A percentile compares a stretch with the other conserved stretches of the same genome.
These are phyloP conservation scores for Pythium aquatile DNA, from an alignment of 352 stramenopile species.

Conservation along the genomic window DNA sequence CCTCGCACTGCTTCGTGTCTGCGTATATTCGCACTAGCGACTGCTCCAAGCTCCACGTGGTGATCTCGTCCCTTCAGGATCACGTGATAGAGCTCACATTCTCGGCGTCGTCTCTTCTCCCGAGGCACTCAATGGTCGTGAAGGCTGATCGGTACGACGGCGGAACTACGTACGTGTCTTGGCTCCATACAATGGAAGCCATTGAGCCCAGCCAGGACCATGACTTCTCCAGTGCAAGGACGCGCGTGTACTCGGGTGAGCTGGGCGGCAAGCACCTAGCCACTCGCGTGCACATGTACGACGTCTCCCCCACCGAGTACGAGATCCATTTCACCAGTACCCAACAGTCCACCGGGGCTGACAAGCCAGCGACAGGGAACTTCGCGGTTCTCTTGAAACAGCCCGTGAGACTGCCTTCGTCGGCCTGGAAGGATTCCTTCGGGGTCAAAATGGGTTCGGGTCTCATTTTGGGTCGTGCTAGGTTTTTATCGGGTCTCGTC, in stretches of 20 bases:
- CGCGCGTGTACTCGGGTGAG: slow-evolving; percentile 43
- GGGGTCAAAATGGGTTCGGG: too few relatives aligned
- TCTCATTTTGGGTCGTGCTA: too few relatives aligned
- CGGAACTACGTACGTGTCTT: slow-evolving; percentile 28
- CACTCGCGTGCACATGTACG: slow-evolving; percentile 18
- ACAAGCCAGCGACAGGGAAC: too few relatives aligned
- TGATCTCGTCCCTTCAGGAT: slow-evolving; percentile 14
- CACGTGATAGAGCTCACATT: slow-evolving; percentile 19
- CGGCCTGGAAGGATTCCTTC: too few relatives aligned
- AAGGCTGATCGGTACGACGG: slow-evolving; percentile 9
- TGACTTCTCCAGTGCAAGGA: not conserved
- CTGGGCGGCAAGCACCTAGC: not conserved
- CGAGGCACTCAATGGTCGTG: slow-evolving; percentile 30
- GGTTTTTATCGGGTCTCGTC: too few relatives aligned
- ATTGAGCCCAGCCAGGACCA: too few relatives aligned
- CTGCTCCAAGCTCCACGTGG: slow-evolving; percentile 35
- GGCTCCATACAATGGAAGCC: slow-evolving; percentile 27
- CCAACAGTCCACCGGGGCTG: too few relatives aligned
- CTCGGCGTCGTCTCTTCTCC: slow-evolving; percentile 24
- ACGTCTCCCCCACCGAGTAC: slow-evolving; percentile 23
- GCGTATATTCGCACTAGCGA: slow-evolving; percentile 40
- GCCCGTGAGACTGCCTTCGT: too few relatives aligned
- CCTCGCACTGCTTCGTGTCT: slow-evolving; percentile 26
- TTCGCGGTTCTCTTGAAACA: too few relatives aligned
- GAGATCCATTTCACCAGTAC: too few relatives aligned